phyloP scores from a whole-genome alignment of 2,329 filamentous ascomycete genomes.

The Colletotrichum lini region DNA sequence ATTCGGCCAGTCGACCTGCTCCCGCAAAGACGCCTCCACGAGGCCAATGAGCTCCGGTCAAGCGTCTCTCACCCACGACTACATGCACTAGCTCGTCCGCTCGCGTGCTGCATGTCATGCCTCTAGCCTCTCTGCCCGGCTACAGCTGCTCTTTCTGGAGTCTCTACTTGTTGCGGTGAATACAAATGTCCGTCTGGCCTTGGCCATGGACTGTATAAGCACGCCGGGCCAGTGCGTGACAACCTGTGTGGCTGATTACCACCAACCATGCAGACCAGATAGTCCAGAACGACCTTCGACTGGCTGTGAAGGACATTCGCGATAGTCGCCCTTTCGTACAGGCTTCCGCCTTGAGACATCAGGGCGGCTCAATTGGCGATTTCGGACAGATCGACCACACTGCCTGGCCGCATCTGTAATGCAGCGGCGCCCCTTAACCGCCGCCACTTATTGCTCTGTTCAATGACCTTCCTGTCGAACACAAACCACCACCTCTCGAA shows the following conservation, averaged over 20 bases:
- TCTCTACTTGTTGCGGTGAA: neutral
- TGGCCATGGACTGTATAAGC: neutral
- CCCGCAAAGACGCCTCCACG: conserved; percentile 2
- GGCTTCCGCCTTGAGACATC: neutral
- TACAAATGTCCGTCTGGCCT: neutral
- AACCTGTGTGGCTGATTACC: neutral
- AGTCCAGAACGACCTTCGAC: neutral
- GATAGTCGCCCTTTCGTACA: neutral
- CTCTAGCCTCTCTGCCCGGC: conserved; percentile 18
- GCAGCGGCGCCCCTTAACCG: conserved; percentile 58
- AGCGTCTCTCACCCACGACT: conserved; percentile 18
- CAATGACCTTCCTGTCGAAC: conserved; percentile 68
- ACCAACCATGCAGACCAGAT: neutral
- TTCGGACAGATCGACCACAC: conserved; percentile 24
- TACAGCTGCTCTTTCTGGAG: conserved; percentile 16
- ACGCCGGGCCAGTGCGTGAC: neutral
- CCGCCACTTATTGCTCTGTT: conserved; percentile 67
- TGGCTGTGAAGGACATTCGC: neutral
- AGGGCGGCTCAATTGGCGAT: conserved; percentile 9
- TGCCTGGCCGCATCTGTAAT: conserved; percentile 28
- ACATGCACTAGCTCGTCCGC: conserved; percentile 23
- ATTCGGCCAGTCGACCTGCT: conserved; percentile 6
- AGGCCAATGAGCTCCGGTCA: conserved; percentile 25
- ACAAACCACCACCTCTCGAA: conserved; percentile 74
- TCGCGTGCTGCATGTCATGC: conserved; percentile 26